These are phyloP conservation scores for Rhodotorula toruloides DNA, from an alignment of 768 basidiomycete species.

Conservation along the genomic window DNA sequence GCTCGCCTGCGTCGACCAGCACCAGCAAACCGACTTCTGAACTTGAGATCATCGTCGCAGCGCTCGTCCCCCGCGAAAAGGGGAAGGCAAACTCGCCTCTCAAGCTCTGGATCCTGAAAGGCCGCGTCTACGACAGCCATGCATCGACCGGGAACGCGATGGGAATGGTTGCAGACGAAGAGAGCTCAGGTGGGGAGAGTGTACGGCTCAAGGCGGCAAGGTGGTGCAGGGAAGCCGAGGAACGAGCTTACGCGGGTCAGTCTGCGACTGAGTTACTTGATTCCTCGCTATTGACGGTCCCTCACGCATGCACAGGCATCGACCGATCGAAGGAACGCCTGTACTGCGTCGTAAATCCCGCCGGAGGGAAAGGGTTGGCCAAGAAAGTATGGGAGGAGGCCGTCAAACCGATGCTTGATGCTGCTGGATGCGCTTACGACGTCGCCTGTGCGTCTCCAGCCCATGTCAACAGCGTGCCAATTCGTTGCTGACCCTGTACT, in stretches of 20 bases:
- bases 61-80: slow-evolving; percentile 12
- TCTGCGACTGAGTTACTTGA: no score
- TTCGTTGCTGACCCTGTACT: background rate
- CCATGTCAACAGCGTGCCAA: background rate
- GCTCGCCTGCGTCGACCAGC: background rate
- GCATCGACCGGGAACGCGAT: background rate
- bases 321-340: slow-evolving; percentile 49
- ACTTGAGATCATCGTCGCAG: background rate
- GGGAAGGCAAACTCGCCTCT: background rate
- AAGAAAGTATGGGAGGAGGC: slow-evolving; percentile 54
- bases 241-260: slow-evolving; percentile 11
- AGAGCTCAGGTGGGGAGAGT: background rate
- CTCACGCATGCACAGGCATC: background rate
- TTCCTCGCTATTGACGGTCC: no score
- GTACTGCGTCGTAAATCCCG: slow-evolving; percentile 71
- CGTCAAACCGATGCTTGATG: slow-evolving; percentile 67
- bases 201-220: background rate
- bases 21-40: background rate
- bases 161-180: background rate
- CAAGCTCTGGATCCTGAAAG: slow-evolving; percentile 4
- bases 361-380: slow-evolving; percentile 74
- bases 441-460: slow-evolving; percentile 57
- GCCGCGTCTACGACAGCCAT: background rate
- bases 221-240: background rate
- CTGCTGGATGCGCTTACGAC: slow-evolving; percentile 62